Evolutionary conservation across 2,329 filamentous ascomycete species (phyloP).

Genomic region (Colletotrichum sp.): DNA sequence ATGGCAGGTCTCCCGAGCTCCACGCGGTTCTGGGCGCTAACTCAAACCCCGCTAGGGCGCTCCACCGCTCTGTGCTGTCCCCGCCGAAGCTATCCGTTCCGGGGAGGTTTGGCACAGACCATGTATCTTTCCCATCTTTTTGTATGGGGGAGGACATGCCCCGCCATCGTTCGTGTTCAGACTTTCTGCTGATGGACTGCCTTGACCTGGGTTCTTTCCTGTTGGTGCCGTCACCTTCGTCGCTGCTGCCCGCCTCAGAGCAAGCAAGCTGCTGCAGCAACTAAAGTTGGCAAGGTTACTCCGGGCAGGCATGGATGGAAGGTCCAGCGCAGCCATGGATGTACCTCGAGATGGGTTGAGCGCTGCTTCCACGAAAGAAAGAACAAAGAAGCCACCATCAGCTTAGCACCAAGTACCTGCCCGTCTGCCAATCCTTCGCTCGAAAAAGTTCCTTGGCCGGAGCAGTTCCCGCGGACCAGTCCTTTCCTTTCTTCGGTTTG

Average conservation of each 20-base stretch:
- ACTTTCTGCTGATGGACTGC: neutral
- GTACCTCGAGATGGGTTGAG: neutral
- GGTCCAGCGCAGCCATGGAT: neutral
- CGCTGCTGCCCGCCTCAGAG: neutral
- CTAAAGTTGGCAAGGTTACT: neutral
- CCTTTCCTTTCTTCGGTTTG: neutral
- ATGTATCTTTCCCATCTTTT: constrained; percentile 11
- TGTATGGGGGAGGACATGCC: neutral
- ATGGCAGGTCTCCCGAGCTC: neutral
- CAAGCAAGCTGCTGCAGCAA: neutral
- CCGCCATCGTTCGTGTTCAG: neutral
- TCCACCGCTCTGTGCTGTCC: neutral
- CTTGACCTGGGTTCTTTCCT: neutral
- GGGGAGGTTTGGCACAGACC: neutral
- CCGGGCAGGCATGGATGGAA: neutral
- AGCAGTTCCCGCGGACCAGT: neutral
- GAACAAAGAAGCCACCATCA: neutral
- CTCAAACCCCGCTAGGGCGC: neutral
- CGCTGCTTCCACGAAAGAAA: neutral
- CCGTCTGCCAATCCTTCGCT: neutral
- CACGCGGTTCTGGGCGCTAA: neutral
- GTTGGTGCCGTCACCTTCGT: neutral
- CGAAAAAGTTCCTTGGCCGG: neutral
- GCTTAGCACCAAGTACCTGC: neutral
- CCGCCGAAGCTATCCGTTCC: constrained; percentile 18